A percentile compares a stretch with the other conserved stretches of the same genome.
Evolutionary conservation across 306 rosid genomes (phyloP).

Genomic region (Mimosa pudica): DNA sequence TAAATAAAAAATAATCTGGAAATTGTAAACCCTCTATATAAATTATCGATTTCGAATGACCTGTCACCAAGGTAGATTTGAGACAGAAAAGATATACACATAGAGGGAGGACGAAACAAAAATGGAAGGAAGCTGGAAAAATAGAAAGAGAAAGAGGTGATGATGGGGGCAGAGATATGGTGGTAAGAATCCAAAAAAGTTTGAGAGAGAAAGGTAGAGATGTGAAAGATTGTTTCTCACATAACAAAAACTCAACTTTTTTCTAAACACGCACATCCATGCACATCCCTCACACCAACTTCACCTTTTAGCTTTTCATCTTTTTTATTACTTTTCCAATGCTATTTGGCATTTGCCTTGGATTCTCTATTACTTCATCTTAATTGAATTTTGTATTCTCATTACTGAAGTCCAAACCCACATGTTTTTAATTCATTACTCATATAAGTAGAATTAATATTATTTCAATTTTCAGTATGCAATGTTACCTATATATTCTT

Average conservation of each 20-base stretch:
- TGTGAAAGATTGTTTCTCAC: slow-evolving; percentile 48
- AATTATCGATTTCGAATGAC: too few relatives aligned
- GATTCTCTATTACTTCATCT: slow-evolving; percentile 44
- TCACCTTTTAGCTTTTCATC: slow-evolving; percentile 45
- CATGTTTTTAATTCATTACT: too few relatives aligned
- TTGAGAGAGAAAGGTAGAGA: slow-evolving; percentile 33
- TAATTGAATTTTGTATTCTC: slow-evolving; percentile 11
- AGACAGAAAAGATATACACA: too few relatives aligned
- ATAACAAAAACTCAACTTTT: slow-evolving; percentile 48
- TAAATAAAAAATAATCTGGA: not conserved
- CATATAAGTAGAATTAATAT: not conserved
- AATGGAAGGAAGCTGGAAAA: slow-evolving; percentile 31
- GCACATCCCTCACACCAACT: not conserved
- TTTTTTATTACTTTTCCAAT: slow-evolving; percentile 42
- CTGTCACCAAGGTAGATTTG: too few relatives aligned
- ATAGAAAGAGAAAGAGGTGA: slow-evolving; percentile 27
- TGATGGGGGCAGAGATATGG: slow-evolving; percentile 41
- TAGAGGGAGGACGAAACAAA: not conserved
- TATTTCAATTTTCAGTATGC: not conserved
- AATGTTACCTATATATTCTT: not conserved
- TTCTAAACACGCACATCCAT: slow-evolving; percentile 45
- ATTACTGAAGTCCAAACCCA: too few relatives aligned
- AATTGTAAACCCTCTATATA: not conserved
- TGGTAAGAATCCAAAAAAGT: slow-evolving; percentile 69
- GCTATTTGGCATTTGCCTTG: slow-evolving; percentile 56